phyloP scores from a whole-genome alignment of 106 monocot genomes.

The Dioscorea alata region DNA sequence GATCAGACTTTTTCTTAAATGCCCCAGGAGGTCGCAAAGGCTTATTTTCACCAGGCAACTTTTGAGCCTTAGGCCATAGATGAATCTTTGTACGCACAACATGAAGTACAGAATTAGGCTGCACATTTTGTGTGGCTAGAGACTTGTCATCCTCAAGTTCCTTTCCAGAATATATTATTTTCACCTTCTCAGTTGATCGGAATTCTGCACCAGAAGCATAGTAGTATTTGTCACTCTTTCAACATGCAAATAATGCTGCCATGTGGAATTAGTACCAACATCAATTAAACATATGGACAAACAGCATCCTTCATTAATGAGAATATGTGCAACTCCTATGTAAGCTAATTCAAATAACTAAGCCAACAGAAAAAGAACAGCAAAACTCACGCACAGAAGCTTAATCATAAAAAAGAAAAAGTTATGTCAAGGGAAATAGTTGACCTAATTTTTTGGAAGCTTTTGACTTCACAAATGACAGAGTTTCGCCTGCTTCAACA shows the following conservation, averaged over 20 bases:
- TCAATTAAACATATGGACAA: no score
- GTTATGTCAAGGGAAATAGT: not conserved
- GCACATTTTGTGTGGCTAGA: conserved; percentile 53
- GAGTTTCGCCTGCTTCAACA: conserved; percentile 61
- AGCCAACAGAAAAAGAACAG: not conserved
- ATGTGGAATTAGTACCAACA: not conserved
- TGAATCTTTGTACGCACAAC: conserved; percentile 74
- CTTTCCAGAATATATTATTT: conserved; percentile 63
- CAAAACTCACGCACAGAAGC: not conserved
- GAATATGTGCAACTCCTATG: not conserved
- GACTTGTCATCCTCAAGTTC: conserved; percentile 78
- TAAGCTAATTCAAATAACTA: not conserved
- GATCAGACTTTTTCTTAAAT: conserved; percentile 95
- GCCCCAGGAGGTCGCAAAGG: conserved; percentile 83
- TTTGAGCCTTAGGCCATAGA: conserved; percentile 88
- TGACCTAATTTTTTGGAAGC: conserved; percentile 90
- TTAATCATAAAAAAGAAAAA: not conserved
- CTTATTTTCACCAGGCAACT: conserved; percentile 81
- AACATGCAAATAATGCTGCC: no score
- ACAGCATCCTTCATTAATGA: not conserved
- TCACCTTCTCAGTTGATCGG: conserved; percentile 57
- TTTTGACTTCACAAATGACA: conserved; percentile 53
- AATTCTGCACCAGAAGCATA: conserved; percentile 51
- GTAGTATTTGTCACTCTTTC: conserved; percentile 2
- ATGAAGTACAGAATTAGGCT: conserved; percentile 83